phyloP scores from a whole-genome alignment of 345 rosid species.

The Moringa oleifera region DNA sequence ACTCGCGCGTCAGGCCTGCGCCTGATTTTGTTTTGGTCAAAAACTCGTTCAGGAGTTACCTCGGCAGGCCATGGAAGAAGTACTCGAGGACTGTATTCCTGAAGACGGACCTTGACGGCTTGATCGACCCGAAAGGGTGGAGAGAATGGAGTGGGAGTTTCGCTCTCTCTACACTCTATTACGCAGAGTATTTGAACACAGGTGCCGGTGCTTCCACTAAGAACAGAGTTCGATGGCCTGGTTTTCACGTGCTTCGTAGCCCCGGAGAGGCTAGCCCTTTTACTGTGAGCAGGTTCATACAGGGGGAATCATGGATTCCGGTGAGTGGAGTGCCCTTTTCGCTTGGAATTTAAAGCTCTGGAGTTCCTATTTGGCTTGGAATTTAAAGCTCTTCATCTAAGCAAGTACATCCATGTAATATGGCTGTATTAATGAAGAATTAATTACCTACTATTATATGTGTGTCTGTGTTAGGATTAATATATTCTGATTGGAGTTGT shows the following conservation, averaged over 20 bases:
- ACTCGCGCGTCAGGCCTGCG: conserved; percentile 40
- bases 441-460: no score
- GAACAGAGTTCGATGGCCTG: conserved; percentile 55
- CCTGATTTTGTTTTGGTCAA: conserved; percentile 34
- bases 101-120: conserved; percentile 44
- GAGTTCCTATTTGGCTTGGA: no score
- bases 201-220: conserved; percentile 41
- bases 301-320: conserved; percentile 67
- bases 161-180: conserved; percentile 51
- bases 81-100: conserved; percentile 50
- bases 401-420: no score
- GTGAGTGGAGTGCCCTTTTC: conserved; percentile 50
- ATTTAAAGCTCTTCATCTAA: no score
- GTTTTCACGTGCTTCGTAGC: conserved; percentile 50
- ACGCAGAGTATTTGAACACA: conserved; percentile 54
- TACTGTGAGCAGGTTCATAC: conserved; percentile 38
- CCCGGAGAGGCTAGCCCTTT: conserved; percentile 38
- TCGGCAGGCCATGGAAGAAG: conserved; percentile 61
- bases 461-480: no score
- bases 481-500: no score
- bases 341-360: conserved; percentile 30
- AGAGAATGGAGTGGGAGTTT: conserved; percentile 45
- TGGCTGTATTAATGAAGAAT: no score
- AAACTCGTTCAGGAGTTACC: conserved; percentile 29
- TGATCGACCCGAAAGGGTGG: conserved; percentile 67